Evolutionary conservation across 2,329 filamentous ascomycete genomes (phyloP), one percentile per base, ranked within the genome.

Genomic region (Trichoderma sp.): DNA sequence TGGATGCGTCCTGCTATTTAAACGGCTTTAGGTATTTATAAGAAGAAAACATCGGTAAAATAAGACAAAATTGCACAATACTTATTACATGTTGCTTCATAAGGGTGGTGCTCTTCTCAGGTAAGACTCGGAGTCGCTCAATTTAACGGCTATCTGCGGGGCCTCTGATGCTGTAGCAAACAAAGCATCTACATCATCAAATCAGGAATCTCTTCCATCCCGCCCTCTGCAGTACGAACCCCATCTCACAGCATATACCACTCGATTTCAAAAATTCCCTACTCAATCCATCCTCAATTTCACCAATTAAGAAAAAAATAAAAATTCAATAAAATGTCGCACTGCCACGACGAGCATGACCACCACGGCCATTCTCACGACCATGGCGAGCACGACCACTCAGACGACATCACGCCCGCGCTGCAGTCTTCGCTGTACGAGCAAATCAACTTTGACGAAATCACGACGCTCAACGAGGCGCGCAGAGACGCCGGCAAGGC

Each of bases 371-470:
- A 65, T 19, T 83, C 82, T 71, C 84, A 83, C 68, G 83, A 89
- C 73, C 80, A 84, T 73, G 83, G 84, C 68, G 86, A 83, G 50
- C 93, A 97, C 78, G 93, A 97, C 79, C 94, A 97, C 81, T 90
- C 87, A 56, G 92, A 98, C 82, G 94, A 98, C 82, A 88, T 97
- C 74, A 94, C 92, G 2, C 95, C 95, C 0, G 94, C 94, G 1
- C 84, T 97, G 17, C 94, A 98, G 79, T 90, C 90, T 74, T 93
- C 93, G 50, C 89, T 99, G 39, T 98, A 97, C 82, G 89, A 92
- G 71, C 91, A 97, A 77, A 93, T 99, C 79, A 88, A 94, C 78
- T 97, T 98, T 80, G 90, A 92, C 80, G 86, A 89, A 32, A 89
- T 99, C 70, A 87, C 84, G 42, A 95, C 94, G 0, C 82, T 97